Evolutionary conservation across 2,329 filamentous ascomycete genomes (phyloP), one percentile per base, ranked within the genome.

Genomic region (Orbilia oligospora): DNA sequence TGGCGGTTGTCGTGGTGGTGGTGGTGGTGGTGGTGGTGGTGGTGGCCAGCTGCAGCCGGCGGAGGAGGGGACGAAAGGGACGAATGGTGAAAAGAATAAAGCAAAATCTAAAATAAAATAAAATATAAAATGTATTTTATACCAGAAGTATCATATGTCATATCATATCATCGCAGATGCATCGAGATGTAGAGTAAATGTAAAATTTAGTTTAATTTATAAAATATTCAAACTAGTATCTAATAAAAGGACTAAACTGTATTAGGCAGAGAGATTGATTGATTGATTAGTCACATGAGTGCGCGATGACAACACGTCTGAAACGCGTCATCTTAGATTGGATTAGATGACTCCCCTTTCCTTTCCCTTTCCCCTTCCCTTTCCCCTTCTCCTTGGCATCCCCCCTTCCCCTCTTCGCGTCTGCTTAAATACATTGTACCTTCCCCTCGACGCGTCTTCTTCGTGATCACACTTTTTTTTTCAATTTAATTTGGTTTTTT

Each of bases 361-460:
- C 33, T 55, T 71, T 30, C 20, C 22, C 64, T 71, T 12, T 44
- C 20, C 30, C 14, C 33, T 46, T 58, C 12, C 49, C 46, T 55
- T 53, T 41, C 12, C 51, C 46, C 14, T 44, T n/a, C n/a, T n/a
- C n/a, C n/a, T n/a, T n/a, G n/a, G n/a, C n/a, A n/a, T n/a, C n/a
- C n/a, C 24, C 44, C 27, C 44, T 20, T 53, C 27, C 38, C 36
- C 49, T 53, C 58, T 61, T 55, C 55, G 65, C 65, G 65, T 76
- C 56, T 61, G 64, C 49, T 63, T 71, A 71, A 58, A 71, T 63
- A 51, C 27, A 30, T 30, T n/a, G 27, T 6, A 30, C 51, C 56
- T 44, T 65, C 61, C 67, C 61, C 38, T 67, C 67, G 73, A 77
- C 73, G 73, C 73, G 73, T 77, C 67, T 71, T 77, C 67, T 46